Conservation (phyloP, 305 asterid genomes). For the Rubia peregrina region DNA sequence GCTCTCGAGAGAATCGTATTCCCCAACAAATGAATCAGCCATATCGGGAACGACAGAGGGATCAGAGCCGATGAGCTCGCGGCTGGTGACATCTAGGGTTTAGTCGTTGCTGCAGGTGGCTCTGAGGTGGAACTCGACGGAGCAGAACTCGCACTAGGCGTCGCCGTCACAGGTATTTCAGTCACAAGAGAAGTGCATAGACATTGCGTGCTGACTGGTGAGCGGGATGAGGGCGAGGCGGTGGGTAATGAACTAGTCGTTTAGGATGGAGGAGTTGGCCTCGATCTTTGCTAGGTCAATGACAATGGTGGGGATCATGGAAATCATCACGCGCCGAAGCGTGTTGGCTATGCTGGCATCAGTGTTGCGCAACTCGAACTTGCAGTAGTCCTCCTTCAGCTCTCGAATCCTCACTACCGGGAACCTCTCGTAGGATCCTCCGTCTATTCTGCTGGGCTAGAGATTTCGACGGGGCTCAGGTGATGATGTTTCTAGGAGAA, state of each 20-base stretch:
- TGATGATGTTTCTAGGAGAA: neutral
- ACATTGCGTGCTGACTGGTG: constrained; percentile 83
- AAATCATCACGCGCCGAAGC: constrained; percentile 94
- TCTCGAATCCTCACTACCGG: constrained; percentile 79
- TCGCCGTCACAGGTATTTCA: constrained; percentile 98
- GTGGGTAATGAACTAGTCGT: constrained; percentile 89
- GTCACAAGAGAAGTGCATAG: constrained; percentile 96
- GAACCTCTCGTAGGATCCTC: constrained; percentile 68
- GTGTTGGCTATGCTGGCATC: constrained; percentile 60
- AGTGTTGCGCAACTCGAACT: constrained; percentile 52
- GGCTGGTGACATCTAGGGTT: constrained; percentile 85
- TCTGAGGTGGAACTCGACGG: constrained; percentile 81
- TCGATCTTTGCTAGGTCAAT: constrained; percentile 92
- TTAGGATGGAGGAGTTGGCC: constrained; percentile 80
- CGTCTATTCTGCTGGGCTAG: constrained; percentile 34
- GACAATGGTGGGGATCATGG: constrained; percentile 95
- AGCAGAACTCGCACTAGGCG: constrained; percentile 95
- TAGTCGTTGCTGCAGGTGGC: constrained; percentile 70
- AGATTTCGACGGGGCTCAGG: neutral
- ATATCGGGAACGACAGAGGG: constrained; percentile 78
- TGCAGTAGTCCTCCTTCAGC: constrained; percentile 56
- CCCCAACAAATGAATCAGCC: constrained; percentile 47
- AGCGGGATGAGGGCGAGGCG: constrained; percentile 86
- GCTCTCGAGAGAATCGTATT: constrained; percentile 42
- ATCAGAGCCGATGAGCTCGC: constrained; percentile 83